Base-by-base conservation (phyloP, 139 green algal species). In the Raphidocelis subcapitata region DNA sequence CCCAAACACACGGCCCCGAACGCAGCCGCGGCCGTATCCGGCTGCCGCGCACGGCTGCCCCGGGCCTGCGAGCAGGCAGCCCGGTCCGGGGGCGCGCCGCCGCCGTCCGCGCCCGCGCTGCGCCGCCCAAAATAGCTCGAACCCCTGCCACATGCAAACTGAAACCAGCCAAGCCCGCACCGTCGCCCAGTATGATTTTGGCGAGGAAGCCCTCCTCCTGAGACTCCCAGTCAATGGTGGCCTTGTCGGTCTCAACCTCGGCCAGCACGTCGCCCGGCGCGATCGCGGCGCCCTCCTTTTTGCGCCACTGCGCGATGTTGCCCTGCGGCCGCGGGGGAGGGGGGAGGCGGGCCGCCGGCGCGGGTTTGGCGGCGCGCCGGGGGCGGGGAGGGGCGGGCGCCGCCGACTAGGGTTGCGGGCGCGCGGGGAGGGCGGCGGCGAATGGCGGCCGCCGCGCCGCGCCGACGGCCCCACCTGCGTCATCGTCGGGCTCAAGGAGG, bases 211-310 rank as follows among this genome's bases (percentile, higher is more conserved):
- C 86, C 54, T 89, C 86, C 35, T 91, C 82, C 72, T 84, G 67
- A 2, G 77, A 72, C 76, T 92, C 85, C 80, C 79, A 86, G 61
- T 87, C 84, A 32, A 92, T 83, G n/a, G 82, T 90, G 14, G 90
- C 90, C 84, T 98, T 99, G 80, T 99, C 96, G 5, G 94, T 98
- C 79, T 98, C 94, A 24, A 98, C 79, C 66, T 97, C 91, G 5
- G 91, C 92, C 3, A 97, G 68, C 20, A 93, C 77, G 26, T 84
- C 62, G 1, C 82, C 86, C 10, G 86, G 73, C 3, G 65, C 44
- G 2, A 89, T 35, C n/a, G 59, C 18, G 24, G 88, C 86, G 21
- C 86, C 82, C 61, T 85, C 82, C 24, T 41, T 55, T 77, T 93
- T 92, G 60, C 80, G 84, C 94, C 94, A 98, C 3, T 63, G 69